These are phyloP conservation scores for Furcasterigmium furcatum DNA, from an alignment of 2,329 filamentous ascomycete species.

Conservation along the genomic window DNA sequence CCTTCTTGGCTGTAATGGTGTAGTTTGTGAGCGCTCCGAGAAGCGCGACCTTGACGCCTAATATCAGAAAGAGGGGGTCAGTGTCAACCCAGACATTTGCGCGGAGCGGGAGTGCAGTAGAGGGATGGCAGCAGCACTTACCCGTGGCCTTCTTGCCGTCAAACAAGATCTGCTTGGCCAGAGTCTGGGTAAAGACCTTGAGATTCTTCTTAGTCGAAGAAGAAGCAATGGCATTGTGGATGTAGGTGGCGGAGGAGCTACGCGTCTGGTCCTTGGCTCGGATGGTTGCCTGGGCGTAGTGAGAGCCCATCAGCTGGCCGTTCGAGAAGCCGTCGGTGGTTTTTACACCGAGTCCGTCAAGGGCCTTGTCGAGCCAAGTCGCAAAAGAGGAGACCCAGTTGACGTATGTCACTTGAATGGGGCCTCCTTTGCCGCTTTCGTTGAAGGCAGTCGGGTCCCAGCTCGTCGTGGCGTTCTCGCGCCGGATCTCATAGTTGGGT, in stretches of 20 bases:
- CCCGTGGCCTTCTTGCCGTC: constrained; percentile 35
- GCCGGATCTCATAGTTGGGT: constrained; percentile 18
- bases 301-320: constrained; percentile 32
- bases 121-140: too few species aligned
- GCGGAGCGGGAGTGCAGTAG: too few species aligned
- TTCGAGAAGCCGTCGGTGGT: constrained; percentile 30
- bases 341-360: constrained; percentile 36
- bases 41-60: too few species aligned
- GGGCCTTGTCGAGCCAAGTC: constrained; percentile 20
- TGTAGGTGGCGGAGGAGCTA: constrained; percentile 32
- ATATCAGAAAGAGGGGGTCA: too few species aligned
- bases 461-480: constrained; percentile 17
- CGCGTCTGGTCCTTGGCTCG: constrained; percentile 19
- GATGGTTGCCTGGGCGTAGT: constrained; percentile 23
- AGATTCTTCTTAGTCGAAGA: constrained; percentile 24
- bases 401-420: constrained; percentile 19
- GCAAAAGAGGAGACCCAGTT: constrained; percentile 18
- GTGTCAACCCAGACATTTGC: too few species aligned
- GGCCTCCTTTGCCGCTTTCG: constrained; percentile 14
- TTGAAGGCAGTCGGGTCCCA: constrained; percentile 22
- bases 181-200: constrained; percentile 33
- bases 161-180: constrained; percentile 43
- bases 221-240: constrained; percentile 22
- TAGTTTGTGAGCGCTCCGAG: constrained; percentile 10
- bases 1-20: constrained; percentile 32